Evolutionary conservation across 331 rosid species (phyloP), one percentile per base, ranked within the genome.

Genomic region (Rosa hybrid): DNA sequence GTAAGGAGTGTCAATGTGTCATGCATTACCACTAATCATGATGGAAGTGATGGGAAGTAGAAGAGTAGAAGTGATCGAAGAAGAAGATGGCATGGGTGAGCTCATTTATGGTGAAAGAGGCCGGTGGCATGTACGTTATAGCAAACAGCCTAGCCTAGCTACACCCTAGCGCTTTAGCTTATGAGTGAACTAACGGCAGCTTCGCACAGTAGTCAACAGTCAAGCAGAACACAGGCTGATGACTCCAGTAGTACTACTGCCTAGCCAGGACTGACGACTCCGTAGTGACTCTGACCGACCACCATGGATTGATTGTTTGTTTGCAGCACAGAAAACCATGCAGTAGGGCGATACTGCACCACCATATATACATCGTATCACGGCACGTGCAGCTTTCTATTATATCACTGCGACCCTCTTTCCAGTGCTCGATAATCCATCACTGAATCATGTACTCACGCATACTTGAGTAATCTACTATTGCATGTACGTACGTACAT

Each of bases 261-360:
- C 65, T 10, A 59, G 12, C 34, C 30, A 59, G 34, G 41, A 63
- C 68, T 63, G 68, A 63, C 21, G 12, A 38, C 45, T 67, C 44
- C 17, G 46, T 67, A 3, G 46, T 38, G 71, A 38, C 48, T 67
- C 71, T 67, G 46, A 25, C 16, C 8, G 20, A 27, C 41, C 64
- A 62, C 68, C 38, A 25, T 25, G 34, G 68, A 62, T 62, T 62
- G 68, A 12, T 67, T 46, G 13, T 9, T 76, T n/a, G 14, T 44
- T 25, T 8, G 20, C 46, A 13, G 18, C 71, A 60, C 79, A 45
- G 79, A 76, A 76, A 76, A 76, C 79, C 71, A 76, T 45, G 79
- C 79, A 62, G 13, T 64, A 27, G 44, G 20, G 10, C 20, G 30
- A 62, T 1, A 12, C 39, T 60, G 67, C 7, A 1, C 6, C 68